Percentiles rank a stretch among this genome's conserved stretches.
Evolutionary conservation across 441 rosid genomes (phyloP).

Genomic region (Heliophila coronopifolia): DNA sequence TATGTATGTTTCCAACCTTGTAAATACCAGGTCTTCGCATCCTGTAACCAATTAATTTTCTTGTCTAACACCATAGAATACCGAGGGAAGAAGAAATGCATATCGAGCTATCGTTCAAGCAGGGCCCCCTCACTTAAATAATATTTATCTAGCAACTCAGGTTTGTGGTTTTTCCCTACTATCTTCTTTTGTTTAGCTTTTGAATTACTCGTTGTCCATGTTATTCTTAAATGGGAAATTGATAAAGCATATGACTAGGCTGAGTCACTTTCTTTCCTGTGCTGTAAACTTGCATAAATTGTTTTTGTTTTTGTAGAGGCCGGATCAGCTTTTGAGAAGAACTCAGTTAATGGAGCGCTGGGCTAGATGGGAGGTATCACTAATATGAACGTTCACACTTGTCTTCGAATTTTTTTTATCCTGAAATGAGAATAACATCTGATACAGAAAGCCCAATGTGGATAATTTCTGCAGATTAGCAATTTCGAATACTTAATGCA

Average conservation of each 20-base stretch:
- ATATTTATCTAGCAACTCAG: slow-evolving; percentile 96
- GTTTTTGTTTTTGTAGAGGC: slow-evolving; percentile 60
- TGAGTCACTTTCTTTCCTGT: slow-evolving; percentile 9
- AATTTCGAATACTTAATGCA: slow-evolving; percentile 98
- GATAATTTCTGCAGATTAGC: slow-evolving; percentile 74
- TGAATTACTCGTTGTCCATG: slow-evolving; percentile 14
- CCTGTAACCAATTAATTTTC: slow-evolving; percentile 16
- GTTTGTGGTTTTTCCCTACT: slow-evolving; percentile 34
- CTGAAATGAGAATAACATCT: slow-evolving; percentile 11
- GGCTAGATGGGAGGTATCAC: slow-evolving; percentile 98
- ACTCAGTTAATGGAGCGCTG: slow-evolving; percentile 98
- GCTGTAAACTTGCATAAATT: slow-evolving; percentile 22
- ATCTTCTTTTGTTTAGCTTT: slow-evolving; percentile 13
- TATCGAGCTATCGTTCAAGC: slow-evolving; percentile 94
- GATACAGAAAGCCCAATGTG: slow-evolving; percentile 14
- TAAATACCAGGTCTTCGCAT: slow-evolving; percentile 10
- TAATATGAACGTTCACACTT: slow-evolving; percentile 21
- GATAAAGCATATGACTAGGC: slow-evolving; percentile 9
- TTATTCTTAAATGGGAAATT: slow-evolving; percentile 8
- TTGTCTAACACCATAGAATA: slow-evolving; percentile 44
- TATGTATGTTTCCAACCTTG: slow-evolving; percentile 12
- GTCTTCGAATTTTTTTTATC: slow-evolving; percentile 11
- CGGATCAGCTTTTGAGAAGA: slow-evolving; percentile 93
- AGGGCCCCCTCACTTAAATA: slow-evolving; percentile 84
- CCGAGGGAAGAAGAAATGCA: slow-evolving; percentile 85